Percentiles rank a stretch among this genome's conserved stretches.
Conservation (phyloP, 257 asterid species). For the Ilex asprella region DNA sequence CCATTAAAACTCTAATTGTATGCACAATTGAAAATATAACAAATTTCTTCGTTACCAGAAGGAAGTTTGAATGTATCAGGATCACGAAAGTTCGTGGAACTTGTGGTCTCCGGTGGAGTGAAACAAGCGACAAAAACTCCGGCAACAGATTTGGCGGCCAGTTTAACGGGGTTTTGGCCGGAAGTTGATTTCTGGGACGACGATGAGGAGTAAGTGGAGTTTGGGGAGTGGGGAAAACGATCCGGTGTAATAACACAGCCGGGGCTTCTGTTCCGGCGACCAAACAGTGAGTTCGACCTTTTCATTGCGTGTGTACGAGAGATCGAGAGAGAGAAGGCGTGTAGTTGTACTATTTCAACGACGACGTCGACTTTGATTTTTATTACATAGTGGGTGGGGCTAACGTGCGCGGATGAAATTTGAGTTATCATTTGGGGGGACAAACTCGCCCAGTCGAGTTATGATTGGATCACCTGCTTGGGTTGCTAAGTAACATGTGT, state of each 20-base stretch:
- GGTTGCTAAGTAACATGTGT: too few relatives aligned
- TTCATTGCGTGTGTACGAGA: slow-evolving; percentile 19
- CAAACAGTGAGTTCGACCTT: slow-evolving; percentile 23
- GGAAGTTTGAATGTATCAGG: slow-evolving; percentile 20
- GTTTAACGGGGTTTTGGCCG: slow-evolving; percentile 22
- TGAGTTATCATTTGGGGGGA: too few relatives aligned
- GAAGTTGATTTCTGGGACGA: slow-evolving; percentile 36
- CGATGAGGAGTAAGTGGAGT: slow-evolving; percentile 24
- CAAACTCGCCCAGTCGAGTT: too few relatives aligned
- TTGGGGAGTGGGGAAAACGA: slow-evolving; percentile 25
- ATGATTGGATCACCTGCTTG: too few relatives aligned
- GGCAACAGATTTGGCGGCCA: slow-evolving; percentile 46
- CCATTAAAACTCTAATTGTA: too few relatives aligned
- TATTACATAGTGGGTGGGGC: too few relatives aligned
- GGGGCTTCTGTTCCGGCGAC: slow-evolving; percentile 31
- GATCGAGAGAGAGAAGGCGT: slow-evolving; percentile 11
- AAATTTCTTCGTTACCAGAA: slow-evolving; percentile 30
- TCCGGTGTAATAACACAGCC: slow-evolving; percentile 23
- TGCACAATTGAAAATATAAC: too few relatives aligned
- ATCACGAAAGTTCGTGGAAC: slow-evolving; percentile 26
- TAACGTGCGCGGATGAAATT: too few relatives aligned
- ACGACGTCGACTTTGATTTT: too few relatives aligned
- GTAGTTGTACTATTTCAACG: background rate
- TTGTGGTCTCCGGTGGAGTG: slow-evolving; percentile 51
- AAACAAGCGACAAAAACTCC: slow-evolving; percentile 57